Conservation (phyloP, 2,329 filamentous ascomycete species). For the Fusarium hostae region DNA sequence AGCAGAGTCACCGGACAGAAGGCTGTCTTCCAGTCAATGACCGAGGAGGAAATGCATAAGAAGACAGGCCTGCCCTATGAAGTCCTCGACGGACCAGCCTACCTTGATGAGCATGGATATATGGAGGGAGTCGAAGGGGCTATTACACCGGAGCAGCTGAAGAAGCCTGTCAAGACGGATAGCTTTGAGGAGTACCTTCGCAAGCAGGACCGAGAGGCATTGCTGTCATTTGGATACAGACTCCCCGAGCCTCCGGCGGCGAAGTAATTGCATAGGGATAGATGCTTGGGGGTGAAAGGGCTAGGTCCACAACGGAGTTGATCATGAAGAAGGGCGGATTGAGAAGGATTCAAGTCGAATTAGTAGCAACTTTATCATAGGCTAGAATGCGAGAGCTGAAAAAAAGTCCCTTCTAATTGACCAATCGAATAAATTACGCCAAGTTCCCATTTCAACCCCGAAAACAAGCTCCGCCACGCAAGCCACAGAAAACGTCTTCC, state of each 20-base stretch:
- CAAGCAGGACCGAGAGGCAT: constrained; percentile 19
- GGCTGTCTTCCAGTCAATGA: constrained; percentile 47
- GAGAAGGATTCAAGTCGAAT: neutral
- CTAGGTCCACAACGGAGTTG: fast-evolving
- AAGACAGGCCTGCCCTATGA: constrained; percentile 51
- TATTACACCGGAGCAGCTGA: constrained; percentile 54
- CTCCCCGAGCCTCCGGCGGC: neutral
- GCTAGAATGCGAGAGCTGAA: neutral
- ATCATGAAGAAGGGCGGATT: neutral
- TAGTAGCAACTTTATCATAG: neutral
- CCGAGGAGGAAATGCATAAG: constrained; percentile 49
- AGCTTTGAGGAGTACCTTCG: constrained; percentile 48
- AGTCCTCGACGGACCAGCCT: constrained; percentile 50
- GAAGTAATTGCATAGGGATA: neutral
- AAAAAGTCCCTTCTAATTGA: fast-evolving
- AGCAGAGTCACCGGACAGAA: constrained; percentile 50
- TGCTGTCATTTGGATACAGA: constrained; percentile 1
- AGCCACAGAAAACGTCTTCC: neutral
- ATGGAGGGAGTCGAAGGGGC: constrained; percentile 52
- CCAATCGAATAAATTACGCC: neutral
- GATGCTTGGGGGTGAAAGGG: neutral
- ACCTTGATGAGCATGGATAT: constrained; percentile 55
- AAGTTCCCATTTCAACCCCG: neutral
- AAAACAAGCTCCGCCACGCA: neutral
- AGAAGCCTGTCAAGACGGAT: constrained; percentile 44